phyloP scores from a whole-genome alignment of 495 filamentous ascomycete genomes.

The Penicillium fimorum region DNA sequence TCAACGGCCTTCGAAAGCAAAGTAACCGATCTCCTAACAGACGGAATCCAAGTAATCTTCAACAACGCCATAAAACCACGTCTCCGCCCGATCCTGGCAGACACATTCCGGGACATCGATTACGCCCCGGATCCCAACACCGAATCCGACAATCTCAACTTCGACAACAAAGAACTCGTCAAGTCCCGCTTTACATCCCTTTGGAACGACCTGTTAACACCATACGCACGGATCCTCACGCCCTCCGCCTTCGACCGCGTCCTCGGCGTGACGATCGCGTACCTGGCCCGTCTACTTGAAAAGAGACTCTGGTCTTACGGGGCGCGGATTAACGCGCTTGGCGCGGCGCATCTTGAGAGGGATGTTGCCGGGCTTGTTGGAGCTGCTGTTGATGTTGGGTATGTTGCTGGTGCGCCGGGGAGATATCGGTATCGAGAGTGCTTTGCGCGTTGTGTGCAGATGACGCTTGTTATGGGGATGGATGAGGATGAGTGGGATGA shows the following conservation, averaged over 20 bases:
- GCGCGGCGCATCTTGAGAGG: slow-evolving; percentile 82
- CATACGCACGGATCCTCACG: slow-evolving; percentile 83
- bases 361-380: slow-evolving; percentile 79
- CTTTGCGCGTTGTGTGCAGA: slow-evolving; percentile 79
- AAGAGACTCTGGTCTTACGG: slow-evolving; percentile 87
- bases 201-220: slow-evolving; percentile 82
- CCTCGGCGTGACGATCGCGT: slow-evolving; percentile 65
- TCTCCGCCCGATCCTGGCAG: slow-evolving; percentile 78
- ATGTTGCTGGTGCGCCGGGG: slow-evolving; percentile 31
- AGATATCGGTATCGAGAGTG: slow-evolving; percentile 74
- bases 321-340: slow-evolving; percentile 76
- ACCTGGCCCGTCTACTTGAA: slow-evolving; percentile 76
- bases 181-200: slow-evolving; percentile 70
- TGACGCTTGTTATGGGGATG: slow-evolving; percentile 89
- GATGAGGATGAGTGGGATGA: slow-evolving; percentile 98
- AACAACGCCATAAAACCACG: slow-evolving; percentile 84
- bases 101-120: slow-evolving; percentile 89
- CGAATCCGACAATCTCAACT: slow-evolving; percentile 24
- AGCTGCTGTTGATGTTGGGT: slow-evolving; percentile 68
- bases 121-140: slow-evolving; percentile 58
- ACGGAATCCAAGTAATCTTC: slow-evolving; percentile 81
- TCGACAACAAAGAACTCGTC: slow-evolving; percentile 57
- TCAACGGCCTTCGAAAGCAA: slow-evolving; percentile 71
- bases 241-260: slow-evolving; percentile 66
- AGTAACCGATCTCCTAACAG: slow-evolving; percentile 73